phyloP scores from a whole-genome alignment of 768 basidiomycete genomes.

The Auricularia heimuer region DNA sequence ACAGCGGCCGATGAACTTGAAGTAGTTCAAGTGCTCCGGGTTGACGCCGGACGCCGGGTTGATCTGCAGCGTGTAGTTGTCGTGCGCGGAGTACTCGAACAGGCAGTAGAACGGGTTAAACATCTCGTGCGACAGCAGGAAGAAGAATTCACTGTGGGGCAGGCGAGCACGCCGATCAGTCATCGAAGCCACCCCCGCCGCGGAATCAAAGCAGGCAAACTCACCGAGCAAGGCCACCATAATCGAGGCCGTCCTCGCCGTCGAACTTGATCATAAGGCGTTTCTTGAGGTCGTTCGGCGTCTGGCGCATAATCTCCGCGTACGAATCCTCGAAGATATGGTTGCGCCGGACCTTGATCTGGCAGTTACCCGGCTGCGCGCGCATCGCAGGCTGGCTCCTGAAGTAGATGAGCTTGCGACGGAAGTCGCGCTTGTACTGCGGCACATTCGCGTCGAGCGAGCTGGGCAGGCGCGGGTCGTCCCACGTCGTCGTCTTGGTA shows the following conservation, averaged over 20 bases:
- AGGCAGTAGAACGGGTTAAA: slow-evolving; percentile 99
- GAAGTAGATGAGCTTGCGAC: slow-evolving; percentile 99
- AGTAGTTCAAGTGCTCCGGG: slow-evolving; percentile 98
- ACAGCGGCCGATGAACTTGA: slow-evolving; percentile 98
- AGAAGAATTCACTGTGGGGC: slow-evolving; percentile 88
- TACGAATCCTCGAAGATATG: slow-evolving; percentile 99
- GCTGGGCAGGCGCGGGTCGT: slow-evolving; percentile 90
- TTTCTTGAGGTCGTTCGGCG: slow-evolving; percentile 97
- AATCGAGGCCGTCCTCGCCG: slow-evolving; percentile 97
- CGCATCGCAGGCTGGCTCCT: slow-evolving; percentile 96
- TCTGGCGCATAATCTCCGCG: slow-evolving; percentile 99
- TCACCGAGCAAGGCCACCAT: slow-evolving; percentile 92
- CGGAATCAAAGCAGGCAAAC: slow-evolving; percentile 15
- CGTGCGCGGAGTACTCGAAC: slow-evolving; percentile 99
- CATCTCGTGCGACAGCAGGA: slow-evolving; percentile 99
- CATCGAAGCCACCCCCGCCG: slow-evolving; percentile 7
- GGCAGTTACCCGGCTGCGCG: slow-evolving; percentile 96
- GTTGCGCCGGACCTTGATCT: slow-evolving; percentile 95
- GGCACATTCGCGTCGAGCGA: slow-evolving; percentile 94
- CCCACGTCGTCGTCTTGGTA: slow-evolving; percentile 99
- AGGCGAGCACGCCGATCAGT: neutral
- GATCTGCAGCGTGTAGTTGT: slow-evolving; percentile 99
- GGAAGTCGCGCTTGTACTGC: slow-evolving; percentile 99
- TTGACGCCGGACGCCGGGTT: slow-evolving; percentile 98
- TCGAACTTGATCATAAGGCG: slow-evolving; percentile 99